Evolutionary conservation across 768 basidiomycete genomes (phyloP), one percentile per base, ranked within the genome.

Genomic region (Xerocomus brunneocitrinus): DNA sequence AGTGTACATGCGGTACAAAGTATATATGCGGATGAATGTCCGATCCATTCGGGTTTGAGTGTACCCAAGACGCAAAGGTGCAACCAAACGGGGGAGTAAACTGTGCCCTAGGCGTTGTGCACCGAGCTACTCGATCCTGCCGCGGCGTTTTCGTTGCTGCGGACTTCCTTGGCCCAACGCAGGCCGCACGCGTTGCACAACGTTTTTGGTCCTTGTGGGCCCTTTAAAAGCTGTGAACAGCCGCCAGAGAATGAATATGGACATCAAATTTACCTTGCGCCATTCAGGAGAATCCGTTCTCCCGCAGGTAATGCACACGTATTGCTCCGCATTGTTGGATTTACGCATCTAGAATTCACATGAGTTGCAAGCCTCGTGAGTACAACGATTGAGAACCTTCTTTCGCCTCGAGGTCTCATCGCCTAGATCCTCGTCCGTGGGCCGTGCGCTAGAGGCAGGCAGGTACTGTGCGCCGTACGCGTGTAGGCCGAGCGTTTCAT

Each of bases 201-300:
- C n/a, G 95, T 97, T 74, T 98, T 99, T 1, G 95, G 93, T 34
- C 95, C 95, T 50, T 82, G 78, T 1, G 95, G 95, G 10, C 95
- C 95, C 90, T 90, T 58, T 31, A 54, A 24, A 22, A 22, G 19
- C 4, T 25, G 25, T 58, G 57, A 62, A 53, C 47, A 57, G 75
- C 27, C 50, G 22, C 47, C 44, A 31, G 50, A 49, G n/a, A 40
- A 14, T 1, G 32, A 13, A 9, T 10, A 43, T 5, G 12, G n/a
- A 25, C 40, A 42, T 30, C 4, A 24, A 2, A 25, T 66, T 47
- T 48, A 79, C 91, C 79, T 93, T 95, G 62, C 95, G 81, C 95
- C 95, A 99, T 72, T 99, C 95, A 0, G 97, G 95, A 39, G 92
- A 95, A 70, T 94, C 91, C 1, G 95, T 98, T 54, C 92, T 79